Evolutionary conservation across 2,329 filamentous ascomycete species (phyloP).

Genomic region (Dryadomyces quercivorus): DNA sequence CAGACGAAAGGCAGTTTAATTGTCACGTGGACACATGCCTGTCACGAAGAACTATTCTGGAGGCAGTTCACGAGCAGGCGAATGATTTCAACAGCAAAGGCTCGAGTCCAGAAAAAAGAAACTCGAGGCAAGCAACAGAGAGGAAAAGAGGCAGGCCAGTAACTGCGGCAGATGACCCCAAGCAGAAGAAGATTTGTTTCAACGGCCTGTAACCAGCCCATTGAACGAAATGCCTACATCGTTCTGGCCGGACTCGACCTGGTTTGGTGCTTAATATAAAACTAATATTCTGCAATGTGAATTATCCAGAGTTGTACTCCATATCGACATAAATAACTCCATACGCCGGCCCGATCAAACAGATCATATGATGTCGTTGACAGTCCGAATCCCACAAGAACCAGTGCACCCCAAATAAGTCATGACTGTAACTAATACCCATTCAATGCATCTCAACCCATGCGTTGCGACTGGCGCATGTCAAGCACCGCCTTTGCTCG

Average conservation of each 20-base stretch:
- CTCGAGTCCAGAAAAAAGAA: constrained; percentile 25
- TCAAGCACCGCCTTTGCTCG: constrained; percentile 38
- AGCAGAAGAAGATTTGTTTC: constrained; percentile 42
- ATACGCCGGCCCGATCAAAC: too few species aligned
- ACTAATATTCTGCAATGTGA: too few species aligned
- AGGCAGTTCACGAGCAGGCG: constrained; percentile 52
- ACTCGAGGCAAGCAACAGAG: constrained; percentile 16
- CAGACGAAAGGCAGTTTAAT: constrained; percentile 72
- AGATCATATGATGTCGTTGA: too few species aligned
- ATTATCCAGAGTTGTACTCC: too few species aligned
- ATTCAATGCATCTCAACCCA: not conserved
- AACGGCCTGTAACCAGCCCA: constrained; percentile 13
- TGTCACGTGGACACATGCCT: constrained; percentile 87
- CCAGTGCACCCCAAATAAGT: not conserved
- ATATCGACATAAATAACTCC: too few species aligned
- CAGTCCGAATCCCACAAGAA: too few species aligned
- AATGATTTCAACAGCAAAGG: constrained; percentile 11
- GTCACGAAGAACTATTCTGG: constrained; percentile 73
- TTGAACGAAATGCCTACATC: not conserved
- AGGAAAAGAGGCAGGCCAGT: constrained; percentile 26
- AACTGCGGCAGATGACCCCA: constrained; percentile 23
- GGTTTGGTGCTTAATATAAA: too few species aligned
- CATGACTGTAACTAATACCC: not conserved
- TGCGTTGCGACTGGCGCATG: constrained; percentile 25
- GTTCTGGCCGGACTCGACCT: too few species aligned